Evolutionary conservation across 257 asterid species (phyloP), one percentile per base, ranked within the genome.

Genomic region (Linaria vulgaris): DNA sequence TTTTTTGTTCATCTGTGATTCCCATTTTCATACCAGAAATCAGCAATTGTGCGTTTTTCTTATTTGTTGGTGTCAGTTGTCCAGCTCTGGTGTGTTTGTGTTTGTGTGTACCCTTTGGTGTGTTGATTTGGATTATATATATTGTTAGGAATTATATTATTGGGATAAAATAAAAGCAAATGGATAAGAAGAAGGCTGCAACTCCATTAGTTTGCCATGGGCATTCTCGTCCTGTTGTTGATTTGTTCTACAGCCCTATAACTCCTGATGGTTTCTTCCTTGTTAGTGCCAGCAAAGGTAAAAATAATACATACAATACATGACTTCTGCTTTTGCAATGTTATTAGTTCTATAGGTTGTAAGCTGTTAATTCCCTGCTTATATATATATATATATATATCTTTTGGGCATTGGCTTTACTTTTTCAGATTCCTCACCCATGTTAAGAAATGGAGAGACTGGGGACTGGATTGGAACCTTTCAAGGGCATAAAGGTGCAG

Each of bases 211-310:
- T 94, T 68, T 94, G 99, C 71, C 99, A 94, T 73, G 99, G 97
- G 52, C 99, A 94, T 85, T 94, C 99, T 13, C 91, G 99, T 21
- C 97, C 99, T 0, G 99, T 94, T 67, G 99, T 94, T n/a, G 99
- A 94, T 81, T 74, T 94, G 82, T 85, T 80, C 73, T 94, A 89
- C 85, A 94, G 99, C 71, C 96, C 99, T 27, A 74, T 85, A 30
- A 94, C 97, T 44, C 96, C 96, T 44, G 99, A 87, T 78, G 99
- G 99, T 5, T 85, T 77, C 81, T 94, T 94, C 73, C 92, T 94
- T 64, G 87, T 90, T 73, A 94, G 99, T 77, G 99, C 97, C 12
- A 94, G 99, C 99, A 94, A 94, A 87, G 99, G 99, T 94, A 85
- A 78, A 1, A 11, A 10, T 30, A n/a, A n/a, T n/a, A n/a, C n/a